Conservation (phyloP, 2,329 filamentous ascomycete genomes). For the Myriosclerotinia curreyana region DNA sequence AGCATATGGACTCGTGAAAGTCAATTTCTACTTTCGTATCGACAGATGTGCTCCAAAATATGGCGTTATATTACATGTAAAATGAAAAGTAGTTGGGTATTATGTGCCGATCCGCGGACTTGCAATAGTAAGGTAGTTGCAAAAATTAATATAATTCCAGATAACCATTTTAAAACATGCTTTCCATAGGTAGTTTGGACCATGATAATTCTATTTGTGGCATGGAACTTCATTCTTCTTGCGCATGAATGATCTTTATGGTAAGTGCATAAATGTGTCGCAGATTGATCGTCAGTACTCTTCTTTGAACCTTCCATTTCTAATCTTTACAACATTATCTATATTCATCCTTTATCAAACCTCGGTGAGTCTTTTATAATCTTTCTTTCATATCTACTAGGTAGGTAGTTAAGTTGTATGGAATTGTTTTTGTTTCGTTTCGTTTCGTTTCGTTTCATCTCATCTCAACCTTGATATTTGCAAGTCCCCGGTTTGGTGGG, state of each 20-base stretch:
- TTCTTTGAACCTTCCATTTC: not conserved
- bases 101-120: not conserved
- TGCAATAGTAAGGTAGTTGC: not conserved
- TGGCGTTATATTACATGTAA: not conserved
- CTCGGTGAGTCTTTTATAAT: not conserved
- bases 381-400: not conserved
- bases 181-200: not conserved
- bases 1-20: not conserved
- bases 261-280: not conserved
- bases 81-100: not conserved
- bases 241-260: not conserved
- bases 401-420: not conserved
- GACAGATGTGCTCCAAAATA: not conserved
- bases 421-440: constrained; percentile 9
- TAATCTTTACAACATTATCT: not conserved
- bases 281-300: not conserved
- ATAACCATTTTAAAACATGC: not conserved
- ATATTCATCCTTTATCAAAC: not conserved
- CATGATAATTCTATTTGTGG: not conserved
- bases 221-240: not conserved
- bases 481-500: not conserved
- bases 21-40: not conserved
- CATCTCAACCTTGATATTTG: not conserved
- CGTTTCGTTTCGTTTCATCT: constrained; percentile 1
- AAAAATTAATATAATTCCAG: constrained; percentile 12